Evolutionary conservation across 345 rosid species (phyloP).

Genomic region (Eucalyptus decipiens): DNA sequence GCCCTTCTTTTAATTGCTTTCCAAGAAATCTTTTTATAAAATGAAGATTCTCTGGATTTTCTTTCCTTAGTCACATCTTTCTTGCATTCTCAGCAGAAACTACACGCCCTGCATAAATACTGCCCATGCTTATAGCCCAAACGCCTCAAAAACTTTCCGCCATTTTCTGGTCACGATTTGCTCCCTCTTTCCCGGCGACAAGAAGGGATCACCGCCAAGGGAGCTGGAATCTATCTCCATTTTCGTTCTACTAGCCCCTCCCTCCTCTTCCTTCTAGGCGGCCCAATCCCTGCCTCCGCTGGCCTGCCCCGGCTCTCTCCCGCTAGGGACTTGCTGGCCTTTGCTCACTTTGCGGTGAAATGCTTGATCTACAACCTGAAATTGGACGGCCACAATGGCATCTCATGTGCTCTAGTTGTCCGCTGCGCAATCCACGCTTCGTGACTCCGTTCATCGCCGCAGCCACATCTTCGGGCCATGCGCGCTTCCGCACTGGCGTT

Average conservation of each 20-base stretch:
- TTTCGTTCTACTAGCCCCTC: too few species aligned
- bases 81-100: background rate
- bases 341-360: background rate
- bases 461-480: background rate
- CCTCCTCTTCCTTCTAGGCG: background rate
- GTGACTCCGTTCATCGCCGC: background rate
- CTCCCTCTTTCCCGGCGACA: background rate
- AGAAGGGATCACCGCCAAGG: too few species aligned
- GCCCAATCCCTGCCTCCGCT: background rate
- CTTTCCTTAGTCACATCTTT: background rate
- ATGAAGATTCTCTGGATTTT: background rate
- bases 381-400: background rate
- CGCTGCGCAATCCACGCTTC: background rate
- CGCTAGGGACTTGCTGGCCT: background rate
- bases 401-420: background rate
- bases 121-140: background rate
- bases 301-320: background rate
- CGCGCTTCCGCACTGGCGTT: background rate
- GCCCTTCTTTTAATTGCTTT: background rate
- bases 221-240: background rate
- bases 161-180: background rate
- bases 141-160: background rate
- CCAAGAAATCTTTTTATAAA: background rate
- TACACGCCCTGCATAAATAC: background rate
- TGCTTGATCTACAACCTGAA: background rate